Evolutionary conservation across 176 grass and related monocot genomes (phyloP).

Genomic region (Ampelocalamus luodianensis): DNA sequence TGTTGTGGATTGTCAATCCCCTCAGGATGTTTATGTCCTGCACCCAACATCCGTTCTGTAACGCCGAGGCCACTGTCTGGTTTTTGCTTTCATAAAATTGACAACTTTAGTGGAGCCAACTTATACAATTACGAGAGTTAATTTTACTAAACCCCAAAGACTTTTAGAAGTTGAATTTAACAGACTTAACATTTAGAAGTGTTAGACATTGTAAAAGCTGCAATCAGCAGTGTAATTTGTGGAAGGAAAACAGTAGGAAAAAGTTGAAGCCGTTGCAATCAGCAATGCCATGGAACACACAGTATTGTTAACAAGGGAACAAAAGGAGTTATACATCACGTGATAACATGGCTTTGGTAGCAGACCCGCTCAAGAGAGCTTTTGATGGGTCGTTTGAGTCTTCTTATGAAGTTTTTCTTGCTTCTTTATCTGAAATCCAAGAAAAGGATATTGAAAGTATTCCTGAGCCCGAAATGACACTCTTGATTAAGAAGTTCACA

Average conservation of each 20-base stretch:
- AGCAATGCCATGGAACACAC: not conserved
- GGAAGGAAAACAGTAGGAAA: not conserved
- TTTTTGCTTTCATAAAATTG: not conserved
- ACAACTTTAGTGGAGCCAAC: not conserved
- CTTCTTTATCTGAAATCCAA: too few relatives aligned
- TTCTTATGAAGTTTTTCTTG: too few relatives aligned
- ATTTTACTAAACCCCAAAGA: not conserved
- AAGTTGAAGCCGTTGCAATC: not conserved
- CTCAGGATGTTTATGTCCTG: too few relatives aligned
- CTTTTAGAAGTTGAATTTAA: not conserved
- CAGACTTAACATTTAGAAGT: not conserved
- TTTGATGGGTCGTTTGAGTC: too few relatives aligned
- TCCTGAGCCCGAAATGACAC: too few relatives aligned
- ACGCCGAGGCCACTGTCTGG: too few relatives aligned
- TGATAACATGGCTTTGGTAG: not conserved
- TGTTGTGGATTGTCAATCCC: too few relatives aligned
- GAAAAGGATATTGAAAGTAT: too few relatives aligned
- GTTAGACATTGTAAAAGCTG: not conserved
- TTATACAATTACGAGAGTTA: not conserved
- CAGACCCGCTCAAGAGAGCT: too few relatives aligned
- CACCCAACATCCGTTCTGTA: too few relatives aligned
- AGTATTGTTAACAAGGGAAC: not conserved
- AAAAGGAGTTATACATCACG: not conserved
- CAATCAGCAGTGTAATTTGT: not conserved
- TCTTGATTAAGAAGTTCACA: too few relatives aligned